Base-by-base conservation (phyloP, 805 yeast genomes). In the Suhomyces kilbournensis region DNA sequence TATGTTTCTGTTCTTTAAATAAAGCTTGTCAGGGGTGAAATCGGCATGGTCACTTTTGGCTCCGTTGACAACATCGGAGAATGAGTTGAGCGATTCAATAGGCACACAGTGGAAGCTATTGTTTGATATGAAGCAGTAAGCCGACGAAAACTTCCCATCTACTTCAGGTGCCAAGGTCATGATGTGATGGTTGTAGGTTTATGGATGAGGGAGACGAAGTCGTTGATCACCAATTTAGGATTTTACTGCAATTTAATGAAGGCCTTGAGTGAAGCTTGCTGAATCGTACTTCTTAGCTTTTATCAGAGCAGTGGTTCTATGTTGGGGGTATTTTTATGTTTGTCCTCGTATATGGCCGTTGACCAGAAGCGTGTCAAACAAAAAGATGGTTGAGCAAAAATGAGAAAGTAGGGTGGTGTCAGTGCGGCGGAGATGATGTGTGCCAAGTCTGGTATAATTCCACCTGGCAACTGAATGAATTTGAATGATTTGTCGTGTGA, bases 91-190 rank as follows among this genome's bases (percentile, higher is more conserved):
- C 3, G 62, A 51, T n/a, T 60, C 53, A 40, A 62, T 58, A 7
- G 69, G 69, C 4, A 65, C 56, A 47, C 69, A 65, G 53, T 64
- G 68, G 22, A 65, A 63, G 15, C 57, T 49, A 26, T 67, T 65
- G 25, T 60, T 62, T 20, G 67, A 55, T 12, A 65, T 56, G 19
- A 65, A 61, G 50, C 69, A 65, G 50, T 63, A 65, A 5, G 64
- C 59, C 8, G 69, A 66, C 35, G 60, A 45, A 8, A 61, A 51
- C 26, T 25, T n/a, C 30, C 44, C 43, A 20, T 15, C 43, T 10
- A 26, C 15, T 46, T 46, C 43, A 6, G 30, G 19, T 23, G 28
- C 30, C 5, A 34, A 34, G 4, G 48, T 20, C 48, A 46, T 46
- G 30, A 19, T 15, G 35, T 6, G 17, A 7, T n/a, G 15, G 12